phyloP scores from a whole-genome alignment of 2,329 filamentous ascomycete species.

The Aspergillus transmontanensis region DNA sequence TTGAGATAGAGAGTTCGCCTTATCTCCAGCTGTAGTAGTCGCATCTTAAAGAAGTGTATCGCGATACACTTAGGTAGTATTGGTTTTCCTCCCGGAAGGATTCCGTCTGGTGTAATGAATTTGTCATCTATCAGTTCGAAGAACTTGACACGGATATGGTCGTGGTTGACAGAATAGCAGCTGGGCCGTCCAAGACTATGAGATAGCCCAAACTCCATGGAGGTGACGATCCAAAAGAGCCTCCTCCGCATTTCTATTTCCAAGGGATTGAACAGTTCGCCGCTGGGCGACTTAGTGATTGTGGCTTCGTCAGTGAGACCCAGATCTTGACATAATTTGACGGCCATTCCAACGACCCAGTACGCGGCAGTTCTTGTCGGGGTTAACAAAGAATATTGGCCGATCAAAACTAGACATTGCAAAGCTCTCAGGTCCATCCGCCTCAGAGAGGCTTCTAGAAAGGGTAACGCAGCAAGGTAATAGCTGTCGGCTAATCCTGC shows the following conservation, averaged over 20 bases:
- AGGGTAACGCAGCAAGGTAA: slow-evolving; percentile 84
- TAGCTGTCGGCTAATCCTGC: slow-evolving; percentile 95
- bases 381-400: slow-evolving; percentile 87
- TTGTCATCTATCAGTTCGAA: slow-evolving; percentile 81
- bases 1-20: slow-evolving; percentile 82
- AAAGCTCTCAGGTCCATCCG: slow-evolving; percentile 89
- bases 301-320: slow-evolving; percentile 88
- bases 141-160: slow-evolving; percentile 82
- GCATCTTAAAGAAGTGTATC: slow-evolving; percentile 93
- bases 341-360: slow-evolving; percentile 86
- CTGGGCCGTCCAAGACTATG: slow-evolving; percentile 86
- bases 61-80: slow-evolving; percentile 84
- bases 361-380: slow-evolving; percentile 91
- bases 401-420: slow-evolving; percentile 85
- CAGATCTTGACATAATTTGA: slow-evolving; percentile 84
- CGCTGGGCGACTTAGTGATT: slow-evolving; percentile 65
- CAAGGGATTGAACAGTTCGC: slow-evolving; percentile 66
- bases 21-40: slow-evolving; percentile 83
- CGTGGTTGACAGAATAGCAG: slow-evolving; percentile 77
- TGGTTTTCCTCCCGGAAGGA: slow-evolving; percentile 67
- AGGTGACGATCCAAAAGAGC: slow-evolving; percentile 82
- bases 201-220: slow-evolving; percentile 86
- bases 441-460: slow-evolving; percentile 78
- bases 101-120: slow-evolving; percentile 76
- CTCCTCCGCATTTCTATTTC: slow-evolving; percentile 88